Evolutionary conservation across 441 rosid species (phyloP).

Genomic region (Dalechampia spathulata): DNA sequence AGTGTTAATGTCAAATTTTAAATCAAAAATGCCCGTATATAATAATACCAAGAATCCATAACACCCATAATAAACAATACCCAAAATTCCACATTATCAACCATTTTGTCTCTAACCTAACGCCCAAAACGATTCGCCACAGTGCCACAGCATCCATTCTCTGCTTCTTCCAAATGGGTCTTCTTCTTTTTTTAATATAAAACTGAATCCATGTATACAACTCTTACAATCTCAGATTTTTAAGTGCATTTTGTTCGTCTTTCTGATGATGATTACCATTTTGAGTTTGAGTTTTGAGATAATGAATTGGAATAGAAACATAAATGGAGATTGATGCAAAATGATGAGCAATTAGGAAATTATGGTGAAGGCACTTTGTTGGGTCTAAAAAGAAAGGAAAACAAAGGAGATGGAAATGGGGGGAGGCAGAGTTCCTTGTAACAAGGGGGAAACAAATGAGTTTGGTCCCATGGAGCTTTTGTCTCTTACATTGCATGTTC

Average conservation of each 20-base stretch:
- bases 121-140: slow-evolving; percentile 26
- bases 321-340: too few species aligned
- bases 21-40: not conserved
- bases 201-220: too few species aligned
- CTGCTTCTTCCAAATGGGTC: too few species aligned
- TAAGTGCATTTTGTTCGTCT: too few species aligned
- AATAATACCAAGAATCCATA: not conserved
- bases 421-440: slow-evolving; percentile 34
- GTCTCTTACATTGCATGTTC: not conserved
- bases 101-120: not conserved
- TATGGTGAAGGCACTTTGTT: too few species aligned
- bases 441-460: slow-evolving; percentile 37
- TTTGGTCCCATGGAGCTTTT: slow-evolving; percentile 30
- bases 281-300: too few species aligned
- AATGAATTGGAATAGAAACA: too few species aligned
- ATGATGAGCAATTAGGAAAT: not conserved
- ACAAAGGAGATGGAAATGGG: too few species aligned
- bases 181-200: too few species aligned
- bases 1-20: slow-evolving; percentile 11
- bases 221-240: too few species aligned
- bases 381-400: not conserved
- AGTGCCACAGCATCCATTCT: slow-evolving; percentile 12
- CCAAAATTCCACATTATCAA: too few species aligned
- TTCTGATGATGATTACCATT: too few species aligned
- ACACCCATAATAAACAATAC: not conserved